Evolutionary conservation across 805 yeast species (phyloP), one percentile per base, ranked within the genome.

Genomic region (Kodamaea sagamina): DNA sequence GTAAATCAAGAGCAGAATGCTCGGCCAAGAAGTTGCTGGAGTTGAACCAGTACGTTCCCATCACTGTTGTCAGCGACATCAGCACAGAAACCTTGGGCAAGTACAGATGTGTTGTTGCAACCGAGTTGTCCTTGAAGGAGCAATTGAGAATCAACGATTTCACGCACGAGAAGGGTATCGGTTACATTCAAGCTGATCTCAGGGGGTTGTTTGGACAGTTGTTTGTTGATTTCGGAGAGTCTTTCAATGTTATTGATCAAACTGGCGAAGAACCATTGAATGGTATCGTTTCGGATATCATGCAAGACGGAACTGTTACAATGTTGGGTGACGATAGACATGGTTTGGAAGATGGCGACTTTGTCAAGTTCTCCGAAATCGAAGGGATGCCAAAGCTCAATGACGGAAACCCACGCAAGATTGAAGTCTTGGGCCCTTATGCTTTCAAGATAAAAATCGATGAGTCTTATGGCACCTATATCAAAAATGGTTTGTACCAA

Each of bases 311-410:
- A 45, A 84, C 89, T 8, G 97, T 93, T n/a, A 85, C 97, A 15
- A 88, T 86, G 74, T 75, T 92, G 54, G 96, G 86, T 60, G 97
- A 89, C 50, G 83, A 80, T 47, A 82, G 98, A 65, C 99, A 93
- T 60, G 95, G 96, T 13, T 74, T 93, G 42, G 88, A 90, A 71
- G 96, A 89, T 64, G 98, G 97, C 12, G 86, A 86, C 55, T 86
- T 69, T 59, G 96, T 93, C 43, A 86, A 84, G 62, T 89, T 93
- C 57, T 60, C 85, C 10, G 98, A 90, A 65, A 84, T 90, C 27
- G 78, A 82, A 58, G 98, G 98, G 29, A 72, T 89, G 59, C 81
- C 77, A 7, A 75, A 75, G 49, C 69, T 89, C 49, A 87, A 90
- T 61, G 82, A 82, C 52, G 95, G 92, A 4, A 67, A 76, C 43